These are phyloP conservation scores for Alternaria solani DNA, from an alignment of 2,329 filamentous ascomycete species.

Conservation along the genomic window DNA sequence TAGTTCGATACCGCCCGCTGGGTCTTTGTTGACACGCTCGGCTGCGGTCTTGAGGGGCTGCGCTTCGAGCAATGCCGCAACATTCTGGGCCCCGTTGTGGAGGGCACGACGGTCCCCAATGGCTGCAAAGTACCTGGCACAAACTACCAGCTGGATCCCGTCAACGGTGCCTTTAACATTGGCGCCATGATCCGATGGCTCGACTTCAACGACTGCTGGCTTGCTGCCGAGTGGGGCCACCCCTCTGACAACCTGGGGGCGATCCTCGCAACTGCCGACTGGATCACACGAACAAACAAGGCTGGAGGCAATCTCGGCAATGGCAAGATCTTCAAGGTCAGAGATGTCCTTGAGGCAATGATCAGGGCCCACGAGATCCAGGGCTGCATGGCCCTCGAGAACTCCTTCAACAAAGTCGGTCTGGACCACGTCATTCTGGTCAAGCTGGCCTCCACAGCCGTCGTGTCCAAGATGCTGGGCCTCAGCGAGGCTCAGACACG, in stretches of 20 bases:
- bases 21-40: constrained; percentile 95
- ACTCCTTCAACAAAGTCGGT: constrained; percentile 98
- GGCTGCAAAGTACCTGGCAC: constrained; percentile 92
- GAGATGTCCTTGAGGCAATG: constrained; percentile 94
- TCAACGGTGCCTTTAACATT: constrained; percentile 98
- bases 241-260: constrained; percentile 97
- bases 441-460: constrained; percentile 94
- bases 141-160: constrained; percentile 90
- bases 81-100: constrained; percentile 89
- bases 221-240: constrained; percentile 98
- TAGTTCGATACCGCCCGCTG: constrained; percentile 95
- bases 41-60: constrained; percentile 94
- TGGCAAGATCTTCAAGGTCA: constrained; percentile 84
- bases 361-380: constrained; percentile 99
- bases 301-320: constrained; percentile 76
- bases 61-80: constrained; percentile 96
- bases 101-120: constrained; percentile 89
- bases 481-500: constrained; percentile 89
- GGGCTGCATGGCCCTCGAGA: constrained; percentile 93
- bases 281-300: constrained; percentile 93
- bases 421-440: constrained; percentile 97
- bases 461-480: constrained; percentile 94
- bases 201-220: constrained; percentile 99
- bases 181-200: constrained; percentile 99
- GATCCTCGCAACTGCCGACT: constrained; percentile 95